Evolutionary conservation across 257 asterid species (phyloP), one percentile per base, ranked within the genome.

Genomic region (Penstemon newberryi): DNA sequence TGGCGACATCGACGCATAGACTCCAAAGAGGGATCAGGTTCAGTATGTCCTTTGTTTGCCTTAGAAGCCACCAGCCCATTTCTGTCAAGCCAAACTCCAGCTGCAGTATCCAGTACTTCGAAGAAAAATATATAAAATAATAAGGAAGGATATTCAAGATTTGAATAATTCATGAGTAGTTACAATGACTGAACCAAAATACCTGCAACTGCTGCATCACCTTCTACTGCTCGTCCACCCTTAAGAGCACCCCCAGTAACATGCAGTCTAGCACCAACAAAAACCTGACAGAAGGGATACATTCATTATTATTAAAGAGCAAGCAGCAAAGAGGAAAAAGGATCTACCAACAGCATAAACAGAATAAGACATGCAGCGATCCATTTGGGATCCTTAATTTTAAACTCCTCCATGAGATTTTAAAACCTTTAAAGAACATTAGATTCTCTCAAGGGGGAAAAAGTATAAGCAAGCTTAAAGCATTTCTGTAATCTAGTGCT

Each of bases 51-150:
- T 81, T 89, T 91, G 79, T 75, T 83, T 72, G 82, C 80, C 71
- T 88, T 79, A 72, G 97, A 59, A 59, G 98, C 89, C 80, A 91
- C 99, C 74, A 89, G 72, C 65, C 98, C 99, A 44, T 91, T 81
- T 73, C 83, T 86, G 74, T 94, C 97, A 33, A 91, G 85, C 99
- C 99, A 94, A 79, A 94, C 99, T 75, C 99, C 99, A 63, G 96
- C 99, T 56, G 99, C 96, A 70, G 99, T 94, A 78, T 94, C 99
- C 87, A 94, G 80, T 19, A 94, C 99, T 94, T 74, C 47, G 70
- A 75, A 80, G 63, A 68, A 73, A 79, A 84, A 65, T 40, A 76
- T 46, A 58, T 70, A 65, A 49, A 56, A 67, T 71, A 53, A 75
- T 73, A 51, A 73, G n/a, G 12, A 37, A 18, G 42, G 66, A 57